Evolutionary conservation across 202 grass and related monocot species (phyloP).

Genomic region (Setaria italica): DNA sequence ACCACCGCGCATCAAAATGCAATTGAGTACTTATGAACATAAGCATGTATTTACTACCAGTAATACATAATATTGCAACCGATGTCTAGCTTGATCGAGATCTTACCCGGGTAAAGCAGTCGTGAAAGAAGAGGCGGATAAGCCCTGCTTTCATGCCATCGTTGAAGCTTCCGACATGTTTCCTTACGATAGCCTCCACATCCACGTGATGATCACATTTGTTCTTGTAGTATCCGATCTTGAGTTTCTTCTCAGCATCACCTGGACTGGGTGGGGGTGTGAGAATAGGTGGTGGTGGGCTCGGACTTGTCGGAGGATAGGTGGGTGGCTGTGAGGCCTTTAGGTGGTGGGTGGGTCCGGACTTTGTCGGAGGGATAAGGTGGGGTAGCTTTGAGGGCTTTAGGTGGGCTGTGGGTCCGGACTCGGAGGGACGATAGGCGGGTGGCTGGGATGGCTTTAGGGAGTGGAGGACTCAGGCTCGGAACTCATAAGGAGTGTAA

Average conservation of each 20-base stretch:
- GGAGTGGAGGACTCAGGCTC: too few species aligned
- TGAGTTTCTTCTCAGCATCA: not conserved
- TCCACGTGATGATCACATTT: not conserved
- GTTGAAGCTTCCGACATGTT: not conserved
- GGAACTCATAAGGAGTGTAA: too few species aligned
- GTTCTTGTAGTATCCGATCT: not conserved
- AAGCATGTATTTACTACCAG: not conserved
- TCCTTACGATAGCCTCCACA: conserved; percentile 15
- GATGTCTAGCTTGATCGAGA: not conserved
- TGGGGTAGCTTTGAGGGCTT: too few species aligned
- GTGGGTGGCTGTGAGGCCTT: too few species aligned
- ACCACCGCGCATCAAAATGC: not conserved
- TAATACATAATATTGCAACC: not conserved
- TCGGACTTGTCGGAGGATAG: not conserved
- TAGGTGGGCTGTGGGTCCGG: too few species aligned
- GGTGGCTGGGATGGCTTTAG: too few species aligned
- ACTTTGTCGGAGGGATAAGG: too few species aligned
- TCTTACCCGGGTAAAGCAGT: conserved; percentile 68
- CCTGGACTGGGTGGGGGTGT: not conserved
- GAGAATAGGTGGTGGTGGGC: not conserved
- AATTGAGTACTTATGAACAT: too few species aligned
- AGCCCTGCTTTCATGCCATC: conserved; percentile 44
- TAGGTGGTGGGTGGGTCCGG: too few species aligned
- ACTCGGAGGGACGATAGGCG: too few species aligned
- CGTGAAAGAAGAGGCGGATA: conserved; percentile 64